phyloP scores from a whole-genome alignment of 2,329 filamentous ascomycete species.

The Paecilomyces dactylethromorphus region DNA sequence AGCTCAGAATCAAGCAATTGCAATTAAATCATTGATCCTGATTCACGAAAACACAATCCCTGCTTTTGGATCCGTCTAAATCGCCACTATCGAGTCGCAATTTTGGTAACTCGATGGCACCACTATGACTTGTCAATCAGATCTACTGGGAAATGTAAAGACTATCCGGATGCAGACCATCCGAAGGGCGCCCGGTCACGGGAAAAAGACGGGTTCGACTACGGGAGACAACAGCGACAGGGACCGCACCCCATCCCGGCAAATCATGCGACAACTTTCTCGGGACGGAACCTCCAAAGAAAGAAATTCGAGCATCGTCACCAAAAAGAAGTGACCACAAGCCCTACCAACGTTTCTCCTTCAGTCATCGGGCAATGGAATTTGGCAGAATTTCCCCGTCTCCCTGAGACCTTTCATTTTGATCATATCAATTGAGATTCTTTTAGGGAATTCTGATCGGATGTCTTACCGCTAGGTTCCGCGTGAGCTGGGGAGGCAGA shows the following conservation, averaged over 20 bases:
- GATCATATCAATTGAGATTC: background rate
- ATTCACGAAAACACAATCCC: too few relatives aligned
- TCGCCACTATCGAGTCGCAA: too few relatives aligned
- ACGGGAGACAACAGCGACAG: background rate
- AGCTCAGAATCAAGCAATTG: too few relatives aligned
- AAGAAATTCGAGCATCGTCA: constrained; percentile 10
- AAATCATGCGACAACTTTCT: background rate
- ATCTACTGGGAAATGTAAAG: too few relatives aligned
- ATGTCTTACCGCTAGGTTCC: background rate
- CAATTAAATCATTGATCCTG: too few relatives aligned
- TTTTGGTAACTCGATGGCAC: too few relatives aligned
- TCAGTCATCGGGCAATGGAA: background rate
- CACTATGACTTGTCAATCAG: too few relatives aligned
- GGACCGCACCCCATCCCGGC: background rate
- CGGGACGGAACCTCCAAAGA: constrained; percentile 8
- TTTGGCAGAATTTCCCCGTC: background rate
- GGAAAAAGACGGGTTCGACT: background rate
- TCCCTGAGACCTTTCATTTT: background rate
- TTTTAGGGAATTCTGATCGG: background rate
- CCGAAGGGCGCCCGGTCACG: background rate
- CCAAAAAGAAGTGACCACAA: background rate
- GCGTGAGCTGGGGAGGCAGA: constrained; percentile 3
- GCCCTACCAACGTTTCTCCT: background rate
- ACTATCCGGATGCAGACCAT: background rate
- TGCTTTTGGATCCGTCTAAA: too few relatives aligned